Percentiles rank a stretch among this genome's conserved stretches.
These are phyloP conservation scores for Penicillium salamii DNA, from an alignment of 495 filamentous ascomycete species.

Conservation along the genomic window DNA sequence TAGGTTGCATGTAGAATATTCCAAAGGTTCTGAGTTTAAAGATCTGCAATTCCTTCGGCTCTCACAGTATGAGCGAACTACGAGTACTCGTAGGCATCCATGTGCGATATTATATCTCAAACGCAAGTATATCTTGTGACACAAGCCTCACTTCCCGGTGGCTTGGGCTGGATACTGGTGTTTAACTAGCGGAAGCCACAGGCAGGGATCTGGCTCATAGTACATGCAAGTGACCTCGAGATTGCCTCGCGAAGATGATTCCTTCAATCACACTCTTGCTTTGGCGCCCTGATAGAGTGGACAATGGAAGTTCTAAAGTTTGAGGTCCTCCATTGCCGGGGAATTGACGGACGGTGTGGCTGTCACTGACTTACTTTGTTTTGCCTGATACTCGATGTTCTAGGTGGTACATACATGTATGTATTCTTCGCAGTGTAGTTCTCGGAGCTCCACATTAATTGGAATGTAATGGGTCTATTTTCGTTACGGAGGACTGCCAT, in stretches of 20 bases:
- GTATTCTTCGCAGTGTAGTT: not conserved
- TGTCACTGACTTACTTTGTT: too few relatives aligned
- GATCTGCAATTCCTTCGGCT: not conserved
- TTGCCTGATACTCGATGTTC: too few relatives aligned
- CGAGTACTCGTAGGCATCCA: too few relatives aligned
- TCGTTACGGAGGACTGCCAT: not conserved
- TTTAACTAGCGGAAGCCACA: slow-evolving; percentile 21
- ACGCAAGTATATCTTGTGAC: not conserved
- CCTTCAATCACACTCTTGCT: slow-evolving; percentile 5
- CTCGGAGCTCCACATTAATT: too few relatives aligned
- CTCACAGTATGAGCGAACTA: not conserved
- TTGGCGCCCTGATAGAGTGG: not conserved
- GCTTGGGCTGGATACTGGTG: slow-evolving; percentile 4
- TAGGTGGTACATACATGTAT: not conserved
- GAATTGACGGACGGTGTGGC: too few relatives aligned
- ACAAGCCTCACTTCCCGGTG: slow-evolving; percentile 6
- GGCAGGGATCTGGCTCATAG: slow-evolving; percentile 14
- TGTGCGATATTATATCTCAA: not conserved
- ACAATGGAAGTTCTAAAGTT: too few relatives aligned
- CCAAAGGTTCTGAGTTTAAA: not conserved
- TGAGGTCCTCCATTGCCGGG: too few relatives aligned
- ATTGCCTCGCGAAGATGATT: slow-evolving; percentile 5
- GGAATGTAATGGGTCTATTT: too few relatives aligned
- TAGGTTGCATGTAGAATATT: not conserved
- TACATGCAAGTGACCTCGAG: slow-evolving; percentile 13